Base-by-base conservation (phyloP, 2,329 filamentous ascomycete genomes). In the Talaromyces pinophilus region DNA sequence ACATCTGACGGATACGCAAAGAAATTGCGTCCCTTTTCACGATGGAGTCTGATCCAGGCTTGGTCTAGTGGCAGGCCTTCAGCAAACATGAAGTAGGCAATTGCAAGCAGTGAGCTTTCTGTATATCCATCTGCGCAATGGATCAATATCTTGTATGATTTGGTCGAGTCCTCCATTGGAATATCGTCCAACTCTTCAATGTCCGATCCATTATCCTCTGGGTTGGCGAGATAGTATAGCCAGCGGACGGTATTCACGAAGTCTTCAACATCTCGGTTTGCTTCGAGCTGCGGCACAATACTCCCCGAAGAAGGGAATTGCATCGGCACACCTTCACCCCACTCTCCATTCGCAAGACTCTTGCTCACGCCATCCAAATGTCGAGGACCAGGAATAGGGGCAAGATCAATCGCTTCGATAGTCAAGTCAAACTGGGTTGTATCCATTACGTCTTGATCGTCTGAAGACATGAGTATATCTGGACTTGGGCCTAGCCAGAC, bases 111-210 rank as follows among this genome's bases (percentile, higher is more conserved):
- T 1, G 93, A 93, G 1, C 91, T 94, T 78, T 99, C 95, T 0
- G 95, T 99, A 74, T 99, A 99, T 19, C 95, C 95, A 77, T 99
- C 95, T 1, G 90, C 89, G 77, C 95, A 98, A 78, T 98, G 94
- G 48, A 99, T 91, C 38, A 98, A 85, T 40, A 98, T 87, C 74
- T 88, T 93, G 69, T 88, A 83, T 64, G 87, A 82, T 40, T 79
- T 78, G 8, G 69, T 69, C 5, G 75, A 70, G 7, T 74, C 71
- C 1, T 76, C 73, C 83, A 90, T 87, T 55, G 81, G 79, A 63
- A 84, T 83, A 70, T 89, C 87, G 2, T 83, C 83, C 70, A 88
- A 86, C 7, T 78, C 83, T 8, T 84, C 82, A 38, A 80, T 77
- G 5, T 74, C 68, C 30, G 78, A 74, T 65, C 69, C 75, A 72